Evolutionary conservation across 352 stramenopile genomes (phyloP).

Genomic region (Lagenidium giganteum): DNA sequence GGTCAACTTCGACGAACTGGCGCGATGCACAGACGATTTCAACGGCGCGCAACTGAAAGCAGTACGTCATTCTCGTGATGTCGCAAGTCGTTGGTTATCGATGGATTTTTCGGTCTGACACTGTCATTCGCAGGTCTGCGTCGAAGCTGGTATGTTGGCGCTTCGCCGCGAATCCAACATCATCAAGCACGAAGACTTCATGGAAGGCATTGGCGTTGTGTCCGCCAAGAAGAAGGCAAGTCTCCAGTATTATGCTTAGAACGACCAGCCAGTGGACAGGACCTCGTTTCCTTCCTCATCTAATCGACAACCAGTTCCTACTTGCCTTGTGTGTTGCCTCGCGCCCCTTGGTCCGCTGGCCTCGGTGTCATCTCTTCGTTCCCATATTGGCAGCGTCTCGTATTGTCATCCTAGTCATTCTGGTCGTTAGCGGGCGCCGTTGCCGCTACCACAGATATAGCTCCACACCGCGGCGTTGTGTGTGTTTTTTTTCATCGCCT

Average conservation of each 20-base stretch:
- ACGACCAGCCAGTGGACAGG: neutral
- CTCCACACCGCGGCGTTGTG: too few species aligned
- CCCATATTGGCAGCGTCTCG: too few species aligned
- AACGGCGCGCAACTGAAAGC: conserved; percentile 97
- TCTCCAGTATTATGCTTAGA: conserved; percentile 95
- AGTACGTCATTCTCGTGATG: too few species aligned
- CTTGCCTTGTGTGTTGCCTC: conserved; percentile 10
- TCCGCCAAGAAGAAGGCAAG: conserved; percentile 96
- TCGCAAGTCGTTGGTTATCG: too few species aligned
- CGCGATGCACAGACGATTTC: conserved; percentile 96
- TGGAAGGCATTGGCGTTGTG: conserved; percentile 97
- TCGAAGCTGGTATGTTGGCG: conserved; percentile 97
- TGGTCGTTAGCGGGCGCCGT: too few species aligned
- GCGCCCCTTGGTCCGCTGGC: too few species aligned
- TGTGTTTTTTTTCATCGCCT: too few species aligned
- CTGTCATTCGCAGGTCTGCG: conserved; percentile 70
- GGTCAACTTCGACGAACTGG: conserved; percentile 97
- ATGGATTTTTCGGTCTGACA: neutral
- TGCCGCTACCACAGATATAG: too few species aligned
- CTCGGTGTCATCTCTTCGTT: too few species aligned
- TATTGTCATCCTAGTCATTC: too few species aligned
- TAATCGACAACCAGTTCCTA: neutral
- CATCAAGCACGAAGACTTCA: conserved; percentile 98
- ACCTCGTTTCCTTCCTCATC: neutral
- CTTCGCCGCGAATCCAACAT: conserved; percentile 90